A percentile compares a stretch with the other conserved stretches of the same genome.
These are phyloP conservation scores for Fermentozyma sake DNA, from an alignment of 1,139 yeast genomes.

Conservation along the genomic window DNA sequence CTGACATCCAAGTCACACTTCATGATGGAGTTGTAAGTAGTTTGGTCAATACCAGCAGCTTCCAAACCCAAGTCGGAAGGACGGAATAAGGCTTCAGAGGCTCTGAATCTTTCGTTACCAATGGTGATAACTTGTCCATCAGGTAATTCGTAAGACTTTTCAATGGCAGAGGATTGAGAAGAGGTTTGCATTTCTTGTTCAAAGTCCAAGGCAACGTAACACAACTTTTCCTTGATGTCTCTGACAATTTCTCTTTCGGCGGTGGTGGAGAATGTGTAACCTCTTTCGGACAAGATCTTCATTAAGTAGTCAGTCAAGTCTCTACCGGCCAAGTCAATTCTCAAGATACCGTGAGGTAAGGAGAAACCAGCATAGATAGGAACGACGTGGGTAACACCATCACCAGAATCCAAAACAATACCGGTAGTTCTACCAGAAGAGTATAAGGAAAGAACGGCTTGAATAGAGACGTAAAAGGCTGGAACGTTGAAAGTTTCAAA, in stretches of 20 bases:
- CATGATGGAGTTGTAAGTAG: slow-evolving; percentile 98
- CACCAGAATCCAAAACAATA: slow-evolving; percentile 99
- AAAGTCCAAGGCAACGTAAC: slow-evolving; percentile 95
- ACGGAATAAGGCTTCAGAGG: slow-evolving; percentile 99
- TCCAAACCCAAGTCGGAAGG: slow-evolving; percentile 97
- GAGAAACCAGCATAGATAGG: slow-evolving; percentile 99
- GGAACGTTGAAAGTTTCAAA: slow-evolving; percentile 99
- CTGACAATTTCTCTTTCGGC: slow-evolving; percentile 99
- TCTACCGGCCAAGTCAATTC: slow-evolving; percentile 99
- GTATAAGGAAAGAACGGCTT: slow-evolving; percentile 96
- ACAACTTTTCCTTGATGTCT: slow-evolving; percentile 98
- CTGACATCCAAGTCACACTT: slow-evolving; percentile 99
- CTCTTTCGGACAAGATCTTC: slow-evolving; percentile 98
- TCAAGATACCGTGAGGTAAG: slow-evolving; percentile 96
- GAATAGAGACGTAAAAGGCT: slow-evolving; percentile 97
- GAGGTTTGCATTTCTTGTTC: slow-evolving; percentile 99
- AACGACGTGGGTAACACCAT: slow-evolving; percentile 99
- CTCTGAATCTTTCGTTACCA: slow-evolving; percentile 99
- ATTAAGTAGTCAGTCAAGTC: slow-evolving; percentile 97
- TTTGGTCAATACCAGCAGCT: slow-evolving; percentile 99
- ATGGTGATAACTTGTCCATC: slow-evolving; percentile 99
- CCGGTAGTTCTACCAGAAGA: slow-evolving; percentile 99
- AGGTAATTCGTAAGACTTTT: slow-evolving; percentile 98
- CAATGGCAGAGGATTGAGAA: slow-evolving; percentile 96
- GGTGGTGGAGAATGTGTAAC: slow-evolving; percentile 96